Evolutionary conservation across 2,329 filamentous ascomycete genomes (phyloP).

Genomic region (Trichoderma guizhouense): DNA sequence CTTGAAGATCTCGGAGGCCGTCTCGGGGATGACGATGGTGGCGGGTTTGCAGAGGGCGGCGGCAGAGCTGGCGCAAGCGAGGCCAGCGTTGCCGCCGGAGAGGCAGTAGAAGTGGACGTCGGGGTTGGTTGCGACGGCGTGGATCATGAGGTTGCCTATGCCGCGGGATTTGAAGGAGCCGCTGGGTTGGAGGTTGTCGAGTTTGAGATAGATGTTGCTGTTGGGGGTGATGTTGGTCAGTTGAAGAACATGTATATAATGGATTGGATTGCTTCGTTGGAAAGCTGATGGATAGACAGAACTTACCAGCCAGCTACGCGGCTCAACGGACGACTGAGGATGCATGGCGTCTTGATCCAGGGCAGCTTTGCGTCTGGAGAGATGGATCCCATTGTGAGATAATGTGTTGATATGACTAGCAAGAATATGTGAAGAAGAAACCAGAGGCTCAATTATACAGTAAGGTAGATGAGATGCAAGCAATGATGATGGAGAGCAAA

Average conservation of each 20-base stretch:
- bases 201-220: constrained; percentile 77
- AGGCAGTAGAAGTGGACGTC: constrained; percentile 72
- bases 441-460: not conserved
- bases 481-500: not conserved
- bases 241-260: not conserved
- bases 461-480: not conserved
- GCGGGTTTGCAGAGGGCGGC: constrained; percentile 59
- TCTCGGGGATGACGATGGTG: constrained; percentile 71
- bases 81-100: constrained; percentile 79
- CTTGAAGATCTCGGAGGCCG: constrained; percentile 67
- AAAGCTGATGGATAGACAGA: no score
- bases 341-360: constrained; percentile 70
- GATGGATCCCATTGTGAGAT: constrained; percentile 40
- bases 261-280: not conserved
- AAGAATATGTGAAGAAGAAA: not conserved
- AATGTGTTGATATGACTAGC: not conserved
- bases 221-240: not conserved
- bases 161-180: constrained; percentile 84
- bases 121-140: constrained; percentile 32
- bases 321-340: constrained; percentile 64
- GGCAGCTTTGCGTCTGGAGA: constrained; percentile 44
- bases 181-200: constrained; percentile 80
- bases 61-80: constrained; percentile 75
- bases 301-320: constrained; percentile 66
- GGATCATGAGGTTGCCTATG: constrained; percentile 66